Base-by-base conservation (phyloP, 768 basidiomycete genomes). In the Suillus ampliporus region DNA sequence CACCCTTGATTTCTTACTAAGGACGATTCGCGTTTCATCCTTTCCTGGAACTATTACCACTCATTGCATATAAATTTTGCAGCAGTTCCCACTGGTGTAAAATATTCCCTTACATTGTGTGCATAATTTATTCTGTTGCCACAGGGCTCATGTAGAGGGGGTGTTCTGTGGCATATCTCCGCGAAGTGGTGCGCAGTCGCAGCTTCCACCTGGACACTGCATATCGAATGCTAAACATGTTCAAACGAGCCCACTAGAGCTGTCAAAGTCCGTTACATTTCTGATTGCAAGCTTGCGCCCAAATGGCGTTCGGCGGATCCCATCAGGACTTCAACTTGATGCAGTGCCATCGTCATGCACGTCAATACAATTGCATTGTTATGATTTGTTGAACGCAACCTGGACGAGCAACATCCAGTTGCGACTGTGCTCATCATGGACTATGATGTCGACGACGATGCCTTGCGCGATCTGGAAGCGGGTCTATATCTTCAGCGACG, bases 381-480 rank as follows among this genome's bases (percentile, higher is more conserved):
- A 23, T 15, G 19, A 57, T 43, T 57, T n/a, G 31, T 44, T 21
- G 35, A 47, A 47, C 17, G 14, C n/a, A 47, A 15, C 54, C 31
- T 50, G 28, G 19, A 28, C 28, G 48, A 50, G 28, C 4, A 28
- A 28, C 17, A 31, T 31, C 19, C 48, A 50, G 17, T 31, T 19
- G 2, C 26, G 17, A 28, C 9, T 17, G 8, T 48, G 5, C 48
- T 48, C 9, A 21, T 34, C 43, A 58, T 58, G 57, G 46, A 31
- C 21, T 28, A n/a, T 26, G 28, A 34, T 31, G 28, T 58, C 7
- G 57, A 48, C 28, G 44, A 58, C 26, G 34, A 28, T 31, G 26
- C 28, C 8, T 21, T 58, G 14, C 28, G 19, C n/a, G 21, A 58
- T 31, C 26, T 58, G 19, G 57, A 58, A 58, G 57, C 57, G 28